Evolutionary conservation across 495 filamentous ascomycete species (phyloP).

Genomic region (Trichoderma virens): DNA sequence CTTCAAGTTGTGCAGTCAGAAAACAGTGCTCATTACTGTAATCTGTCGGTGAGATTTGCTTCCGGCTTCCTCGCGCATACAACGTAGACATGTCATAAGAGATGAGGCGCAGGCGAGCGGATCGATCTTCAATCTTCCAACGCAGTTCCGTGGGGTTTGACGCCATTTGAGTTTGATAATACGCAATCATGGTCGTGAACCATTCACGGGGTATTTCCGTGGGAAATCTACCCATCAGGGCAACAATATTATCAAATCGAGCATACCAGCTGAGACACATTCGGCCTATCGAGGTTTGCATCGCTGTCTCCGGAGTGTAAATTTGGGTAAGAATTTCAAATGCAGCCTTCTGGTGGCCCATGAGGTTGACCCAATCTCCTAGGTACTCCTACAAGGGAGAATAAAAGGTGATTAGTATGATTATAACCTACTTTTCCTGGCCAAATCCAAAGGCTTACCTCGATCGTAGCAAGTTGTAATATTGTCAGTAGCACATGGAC

Average conservation of each 20-base stretch:
- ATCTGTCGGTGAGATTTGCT: slow-evolving; percentile 52
- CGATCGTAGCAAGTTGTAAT: slow-evolving; percentile 83
- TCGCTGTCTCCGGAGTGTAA: slow-evolving; percentile 69
- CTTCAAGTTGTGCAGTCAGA: slow-evolving; percentile 44
- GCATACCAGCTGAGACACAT: slow-evolving; percentile 80
- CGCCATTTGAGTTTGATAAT: slow-evolving; percentile 50
- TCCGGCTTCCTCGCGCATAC: slow-evolving; percentile 61
- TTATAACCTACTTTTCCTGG: background rate
- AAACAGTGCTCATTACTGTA: slow-evolving; percentile 56
- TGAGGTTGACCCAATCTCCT: slow-evolving; percentile 87
- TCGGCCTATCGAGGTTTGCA: slow-evolving; percentile 57
- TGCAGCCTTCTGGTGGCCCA: slow-evolving; percentile 88
- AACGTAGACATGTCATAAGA: slow-evolving; percentile 74
- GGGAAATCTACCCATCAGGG: slow-evolving; percentile 72
- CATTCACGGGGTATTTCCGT: slow-evolving; percentile 70
- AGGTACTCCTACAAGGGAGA: slow-evolving; percentile 75
- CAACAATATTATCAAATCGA: slow-evolving; percentile 78
- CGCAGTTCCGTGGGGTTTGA: slow-evolving; percentile 54
- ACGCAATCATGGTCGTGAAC: slow-evolving; percentile 60
- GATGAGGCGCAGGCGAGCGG: slow-evolving; percentile 61
- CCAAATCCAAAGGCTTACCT: slow-evolving; percentile 49
- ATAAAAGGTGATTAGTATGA: slow-evolving; percentile 23
- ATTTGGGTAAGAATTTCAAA: slow-evolving; percentile 70
- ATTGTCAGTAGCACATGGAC: slow-evolving; percentile 81
- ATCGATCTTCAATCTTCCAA: slow-evolving; percentile 57